Evolutionary conservation across 1,284 basidiomycete genomes (phyloP).

Genomic region (Abortiporus biennis): DNA sequence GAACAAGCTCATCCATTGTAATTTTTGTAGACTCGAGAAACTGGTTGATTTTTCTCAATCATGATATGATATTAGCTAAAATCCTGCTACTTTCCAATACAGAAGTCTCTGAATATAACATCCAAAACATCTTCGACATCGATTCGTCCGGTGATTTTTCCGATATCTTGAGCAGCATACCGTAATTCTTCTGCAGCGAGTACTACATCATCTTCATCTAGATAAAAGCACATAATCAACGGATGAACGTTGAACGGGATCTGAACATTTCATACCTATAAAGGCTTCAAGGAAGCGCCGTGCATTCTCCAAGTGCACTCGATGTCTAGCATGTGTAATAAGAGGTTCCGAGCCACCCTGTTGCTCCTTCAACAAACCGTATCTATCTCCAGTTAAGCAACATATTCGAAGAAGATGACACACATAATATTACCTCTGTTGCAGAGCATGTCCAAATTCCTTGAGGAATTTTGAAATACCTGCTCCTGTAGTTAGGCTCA

Average conservation of each 20-base stretch:
- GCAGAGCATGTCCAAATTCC: constrained; percentile 48
- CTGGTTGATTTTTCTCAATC: too few species aligned
- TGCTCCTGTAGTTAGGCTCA: constrained; percentile 56
- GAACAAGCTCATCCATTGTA: too few species aligned
- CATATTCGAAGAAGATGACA: background rate
- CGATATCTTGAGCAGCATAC: constrained; percentile 78
- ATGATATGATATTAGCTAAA: too few species aligned
- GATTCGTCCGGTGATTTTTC: constrained; percentile 69
- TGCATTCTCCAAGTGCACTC: constrained; percentile 67
- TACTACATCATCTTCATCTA: constrained; percentile 57
- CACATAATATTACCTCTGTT: constrained; percentile 39
- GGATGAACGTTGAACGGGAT: background rate
- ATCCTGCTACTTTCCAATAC: constrained; percentile 82
- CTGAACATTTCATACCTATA: too few species aligned
- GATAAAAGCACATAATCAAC: too few species aligned
- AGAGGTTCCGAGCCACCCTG: constrained; percentile 40
- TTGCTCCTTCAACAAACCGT: constrained; percentile 27
- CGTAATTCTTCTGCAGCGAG: constrained; percentile 81
- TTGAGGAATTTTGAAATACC: constrained; percentile 55
- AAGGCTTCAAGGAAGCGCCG: constrained; percentile 63
- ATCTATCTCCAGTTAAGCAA: constrained; percentile 24
- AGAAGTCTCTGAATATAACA: constrained; percentile 77
- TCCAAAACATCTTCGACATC: constrained; percentile 79
- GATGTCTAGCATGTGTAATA: constrained; percentile 76
- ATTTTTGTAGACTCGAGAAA: too few species aligned